These are phyloP conservation scores for Tylopilus balloui DNA, from an alignment of 768 basidiomycete genomes.

Conservation along the genomic window DNA sequence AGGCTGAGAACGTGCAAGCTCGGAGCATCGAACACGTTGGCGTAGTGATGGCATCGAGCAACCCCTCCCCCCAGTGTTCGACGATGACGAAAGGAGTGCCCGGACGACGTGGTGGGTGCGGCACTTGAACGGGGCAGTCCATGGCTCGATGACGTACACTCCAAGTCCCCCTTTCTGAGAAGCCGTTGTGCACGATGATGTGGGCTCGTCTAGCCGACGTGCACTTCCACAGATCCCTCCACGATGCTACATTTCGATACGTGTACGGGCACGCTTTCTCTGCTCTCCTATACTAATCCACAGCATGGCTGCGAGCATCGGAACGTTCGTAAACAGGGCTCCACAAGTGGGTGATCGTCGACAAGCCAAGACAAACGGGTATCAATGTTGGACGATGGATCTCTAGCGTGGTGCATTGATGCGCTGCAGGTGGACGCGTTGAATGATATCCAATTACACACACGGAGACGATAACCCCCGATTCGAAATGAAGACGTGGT, in stretches of 20 bases:
- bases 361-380: not conserved
- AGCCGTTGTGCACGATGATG: too few species aligned
- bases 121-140: too few species aligned
- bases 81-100: too few species aligned
- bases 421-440: not conserved
- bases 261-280: not conserved
- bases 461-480: not conserved
- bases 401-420: not conserved
- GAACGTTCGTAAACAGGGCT: conserved; percentile 10
- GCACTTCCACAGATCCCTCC: not conserved
- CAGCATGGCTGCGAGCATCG: not conserved
- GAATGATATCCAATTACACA: not conserved
- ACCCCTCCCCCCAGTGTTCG: too few species aligned
- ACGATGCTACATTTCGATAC: too few species aligned
- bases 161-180: too few species aligned
- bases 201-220: too few species aligned
- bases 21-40: too few species aligned
- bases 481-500: not conserved
- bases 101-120: too few species aligned
- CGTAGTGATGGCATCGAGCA: too few species aligned
- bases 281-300: not conserved
- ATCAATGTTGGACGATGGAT: not conserved
- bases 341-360: conserved; percentile 1
- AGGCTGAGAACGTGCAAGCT: too few species aligned
- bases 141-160: too few species aligned